These are phyloP conservation scores for Diplodia seriata DNA, from an alignment of 2,329 filamentous ascomycete genomes.

Conservation along the genomic window DNA sequence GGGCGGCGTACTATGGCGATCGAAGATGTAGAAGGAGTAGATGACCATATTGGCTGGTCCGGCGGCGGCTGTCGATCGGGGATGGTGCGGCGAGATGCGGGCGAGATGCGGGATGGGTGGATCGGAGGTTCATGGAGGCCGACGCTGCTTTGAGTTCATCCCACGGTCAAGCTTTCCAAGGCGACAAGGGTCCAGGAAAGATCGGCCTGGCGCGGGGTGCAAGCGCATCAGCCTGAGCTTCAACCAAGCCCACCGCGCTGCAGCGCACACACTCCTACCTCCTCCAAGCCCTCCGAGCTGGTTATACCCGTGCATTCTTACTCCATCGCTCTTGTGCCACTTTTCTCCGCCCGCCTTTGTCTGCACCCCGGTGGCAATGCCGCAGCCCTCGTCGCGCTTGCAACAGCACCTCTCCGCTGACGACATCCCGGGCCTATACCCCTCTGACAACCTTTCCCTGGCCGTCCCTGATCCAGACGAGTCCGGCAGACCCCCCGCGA, in stretches of 20 bases:
- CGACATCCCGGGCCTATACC: conserved; percentile 50
- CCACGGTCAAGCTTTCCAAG: conserved; percentile 21
- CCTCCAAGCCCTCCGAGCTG: neutral
- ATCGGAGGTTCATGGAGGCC: conserved; percentile 9
- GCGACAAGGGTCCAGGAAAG: conserved; percentile 24
- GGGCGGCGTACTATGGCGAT: conserved; percentile 83
- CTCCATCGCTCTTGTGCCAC: neutral
- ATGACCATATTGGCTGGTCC: conserved; percentile 73
- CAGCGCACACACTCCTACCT: conserved; percentile 13
- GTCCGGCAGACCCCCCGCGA: conserved; percentile 50
- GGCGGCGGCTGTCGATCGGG: neutral
- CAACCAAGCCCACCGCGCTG: conserved; percentile 13
- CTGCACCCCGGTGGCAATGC: conserved; percentile 4
- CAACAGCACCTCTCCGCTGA: conserved; percentile 39
- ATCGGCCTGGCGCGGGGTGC: conserved; percentile 30
- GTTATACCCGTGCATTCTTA: neutral
- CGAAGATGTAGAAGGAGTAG: conserved; percentile 98
- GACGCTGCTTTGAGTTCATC: conserved; percentile 11
- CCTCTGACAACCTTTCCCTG: conserved; percentile 57
- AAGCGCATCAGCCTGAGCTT: conserved; percentile 29
- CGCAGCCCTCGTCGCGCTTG: conserved; percentile 26
- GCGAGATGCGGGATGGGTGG: conserved; percentile 15
- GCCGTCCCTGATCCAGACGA: conserved; percentile 52
- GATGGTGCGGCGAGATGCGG: conserved; percentile 10
- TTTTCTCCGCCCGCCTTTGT: neutral